These are phyloP conservation scores for Trichosanthes cucumerina DNA, from an alignment of 306 rosid genomes.

Conservation along the genomic window DNA sequence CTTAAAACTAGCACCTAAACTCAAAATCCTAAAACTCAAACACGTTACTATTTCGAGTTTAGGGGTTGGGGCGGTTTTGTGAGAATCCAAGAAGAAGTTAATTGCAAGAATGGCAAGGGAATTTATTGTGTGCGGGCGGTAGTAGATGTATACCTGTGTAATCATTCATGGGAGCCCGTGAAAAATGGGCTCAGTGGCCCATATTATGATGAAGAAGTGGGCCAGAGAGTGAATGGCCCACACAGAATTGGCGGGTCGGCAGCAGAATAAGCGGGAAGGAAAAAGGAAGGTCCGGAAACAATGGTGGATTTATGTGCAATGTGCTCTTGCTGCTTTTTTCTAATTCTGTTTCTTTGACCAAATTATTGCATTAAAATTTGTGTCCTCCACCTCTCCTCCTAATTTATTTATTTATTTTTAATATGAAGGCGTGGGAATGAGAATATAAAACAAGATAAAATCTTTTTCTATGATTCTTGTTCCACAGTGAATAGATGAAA, in stretches of 20 bases:
- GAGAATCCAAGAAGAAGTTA: background rate
- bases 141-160: background rate
- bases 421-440: background rate
- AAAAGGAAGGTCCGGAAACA: background rate
- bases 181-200: background rate
- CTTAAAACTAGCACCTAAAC: no score
- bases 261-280: background rate
- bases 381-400: background rate
- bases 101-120: background rate
- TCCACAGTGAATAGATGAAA: background rate
- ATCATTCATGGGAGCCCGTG: background rate
- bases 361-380: background rate
- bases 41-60: no score
- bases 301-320: background rate
- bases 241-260: background rate
- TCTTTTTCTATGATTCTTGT: background rate
- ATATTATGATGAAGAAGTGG: background rate
- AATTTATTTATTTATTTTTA: no score
- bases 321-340: background rate
- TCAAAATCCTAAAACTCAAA: no score
- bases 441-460: background rate
- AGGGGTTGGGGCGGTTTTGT: no score
- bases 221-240: background rate
- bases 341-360: background rate
- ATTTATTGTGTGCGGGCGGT: background rate